phyloP scores from a whole-genome alignment of 1,284 basidiomycete species.

The Heliocybe sulcata region DNA sequence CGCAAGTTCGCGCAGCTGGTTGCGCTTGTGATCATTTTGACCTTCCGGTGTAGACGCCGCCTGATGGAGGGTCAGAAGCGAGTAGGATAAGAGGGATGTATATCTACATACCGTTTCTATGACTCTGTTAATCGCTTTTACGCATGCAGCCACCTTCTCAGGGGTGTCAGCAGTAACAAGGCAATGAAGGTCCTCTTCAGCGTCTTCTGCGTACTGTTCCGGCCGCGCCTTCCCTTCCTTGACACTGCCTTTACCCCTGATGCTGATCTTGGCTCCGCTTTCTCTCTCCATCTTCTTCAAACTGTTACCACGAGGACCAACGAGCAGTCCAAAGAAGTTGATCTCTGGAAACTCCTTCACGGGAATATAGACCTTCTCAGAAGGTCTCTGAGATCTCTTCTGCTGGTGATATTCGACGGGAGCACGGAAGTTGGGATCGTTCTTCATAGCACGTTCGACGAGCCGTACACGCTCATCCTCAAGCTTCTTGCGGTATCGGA shows the following conservation, averaged over 20 bases:
- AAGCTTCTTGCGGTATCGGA: slow-evolving; percentile 95
- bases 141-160: slow-evolving; percentile 87
- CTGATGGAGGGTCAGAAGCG: slow-evolving; percentile 31
- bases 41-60: slow-evolving; percentile 98
- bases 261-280: slow-evolving; percentile 97
- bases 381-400: slow-evolving; percentile 84
- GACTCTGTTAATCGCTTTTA: slow-evolving; percentile 94
- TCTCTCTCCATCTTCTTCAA: slow-evolving; percentile 99
- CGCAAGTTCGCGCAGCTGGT: slow-evolving; percentile 96
- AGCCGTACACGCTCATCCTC: slow-evolving; percentile 95
- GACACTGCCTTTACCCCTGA: slow-evolving; percentile 96
- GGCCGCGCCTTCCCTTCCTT: slow-evolving; percentile 97
- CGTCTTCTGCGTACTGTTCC: slow-evolving; percentile 90
- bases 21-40: slow-evolving; percentile 99
- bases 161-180: slow-evolving; percentile 92
- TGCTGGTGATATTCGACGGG: slow-evolving; percentile 95
- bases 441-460: slow-evolving; percentile 94
- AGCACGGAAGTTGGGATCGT: slow-evolving; percentile 95
- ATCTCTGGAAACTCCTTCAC: slow-evolving; percentile 99
- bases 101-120: slow-evolving; percentile 84
- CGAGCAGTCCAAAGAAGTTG: slow-evolving; percentile 98
- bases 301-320: slow-evolving; percentile 97
- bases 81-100: neutral
- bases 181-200: slow-evolving; percentile 99
- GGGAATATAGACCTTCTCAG: slow-evolving; percentile 98